Evolutionary conservation across 1,284 basidiomycete species (phyloP), one percentile per base, ranked within the genome.

Genomic region (Microbotryum violaceum): DNA sequence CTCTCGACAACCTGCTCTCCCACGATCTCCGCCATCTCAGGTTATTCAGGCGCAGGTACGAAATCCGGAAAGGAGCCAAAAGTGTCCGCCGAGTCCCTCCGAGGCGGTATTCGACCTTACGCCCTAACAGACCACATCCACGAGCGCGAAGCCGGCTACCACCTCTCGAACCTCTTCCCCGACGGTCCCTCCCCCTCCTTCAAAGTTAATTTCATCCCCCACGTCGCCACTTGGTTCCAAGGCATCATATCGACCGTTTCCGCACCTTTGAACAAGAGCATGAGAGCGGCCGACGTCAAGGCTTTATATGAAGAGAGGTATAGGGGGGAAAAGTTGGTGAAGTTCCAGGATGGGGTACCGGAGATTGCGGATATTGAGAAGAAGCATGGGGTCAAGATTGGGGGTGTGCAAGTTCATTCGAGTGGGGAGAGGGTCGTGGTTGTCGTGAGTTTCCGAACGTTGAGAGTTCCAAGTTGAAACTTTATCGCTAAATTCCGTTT

Each of bases 101-200:
- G 77, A 1, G 87, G 88, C 29, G 87, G 85, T 1, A 78, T 97
- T 54, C 82, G 85, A 46, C 86, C 93, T 1, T 98, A 98, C 77
- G 71, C 90, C 1, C 79, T 98, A 31, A 98, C 94, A 4, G 93
- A 96, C 77, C 94, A 98, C 78, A 97, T 98, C 72, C 94, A 98
- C 79, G 94, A 98, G 76, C 89, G 94, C 55, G 94, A 98, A 77
- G 89, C 92, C 0, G 84, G 84, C 2, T 78, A 79, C 62, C 94
- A 97, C 75, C 84, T 98, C 50, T 83, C 86, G 2, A 77, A 75
- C 20, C 82, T 94, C 37, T 74, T 83, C 37, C 25, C 10, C 16
- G n/a, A 31, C 64, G 10, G 54, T 66, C 12, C 72, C 69, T 16
- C 65, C 65, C 46, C 42, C 47, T 49, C 46, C 7, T 77, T 94